Conservation (phyloP, 306 rosid species). For the Gynostemma pentaphyllum region DNA sequence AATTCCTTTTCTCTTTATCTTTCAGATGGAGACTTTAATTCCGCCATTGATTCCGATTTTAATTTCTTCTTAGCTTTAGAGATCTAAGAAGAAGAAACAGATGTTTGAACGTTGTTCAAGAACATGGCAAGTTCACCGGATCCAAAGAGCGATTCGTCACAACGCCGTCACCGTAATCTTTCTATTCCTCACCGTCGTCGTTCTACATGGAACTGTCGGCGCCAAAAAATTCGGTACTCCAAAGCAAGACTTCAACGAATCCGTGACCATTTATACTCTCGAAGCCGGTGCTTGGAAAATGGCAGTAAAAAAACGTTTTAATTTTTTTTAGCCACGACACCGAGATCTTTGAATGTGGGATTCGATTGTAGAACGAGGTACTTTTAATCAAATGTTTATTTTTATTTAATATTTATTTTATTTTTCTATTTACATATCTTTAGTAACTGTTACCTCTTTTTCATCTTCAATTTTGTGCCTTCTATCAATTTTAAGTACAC, state of each 20-base stretch:
- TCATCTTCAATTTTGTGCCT: too few species aligned
- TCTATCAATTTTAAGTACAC: too few species aligned
- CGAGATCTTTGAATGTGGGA: too few species aligned
- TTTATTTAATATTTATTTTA: too few species aligned
- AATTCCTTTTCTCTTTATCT: not conserved
- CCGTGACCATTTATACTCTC: conserved; percentile 39
- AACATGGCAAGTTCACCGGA: conserved; percentile 59
- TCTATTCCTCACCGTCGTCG: conserved; percentile 59
- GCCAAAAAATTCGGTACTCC: conserved; percentile 91
- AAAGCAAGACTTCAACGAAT: conserved; percentile 60
- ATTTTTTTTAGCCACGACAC: too few species aligned
- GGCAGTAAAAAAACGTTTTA: too few species aligned
- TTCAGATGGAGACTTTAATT: not conserved
- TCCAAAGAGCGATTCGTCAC: conserved; percentile 48
- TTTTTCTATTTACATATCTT: too few species aligned
- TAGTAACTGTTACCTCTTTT: too few species aligned
- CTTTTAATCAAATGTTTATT: too few species aligned
- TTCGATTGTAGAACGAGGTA: too few species aligned
- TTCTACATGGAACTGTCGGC: conserved; percentile 79
- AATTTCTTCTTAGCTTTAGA: not conserved
- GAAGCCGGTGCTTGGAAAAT: conserved; percentile 48
- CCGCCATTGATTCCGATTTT: not conserved
- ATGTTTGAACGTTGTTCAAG: conserved; percentile 57
- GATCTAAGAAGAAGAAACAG: conserved; percentile 4
- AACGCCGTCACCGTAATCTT: conserved; percentile 53